Base-by-base conservation (phyloP, 768 basidiomycete species). In the Tulasnella sp. region DNA sequence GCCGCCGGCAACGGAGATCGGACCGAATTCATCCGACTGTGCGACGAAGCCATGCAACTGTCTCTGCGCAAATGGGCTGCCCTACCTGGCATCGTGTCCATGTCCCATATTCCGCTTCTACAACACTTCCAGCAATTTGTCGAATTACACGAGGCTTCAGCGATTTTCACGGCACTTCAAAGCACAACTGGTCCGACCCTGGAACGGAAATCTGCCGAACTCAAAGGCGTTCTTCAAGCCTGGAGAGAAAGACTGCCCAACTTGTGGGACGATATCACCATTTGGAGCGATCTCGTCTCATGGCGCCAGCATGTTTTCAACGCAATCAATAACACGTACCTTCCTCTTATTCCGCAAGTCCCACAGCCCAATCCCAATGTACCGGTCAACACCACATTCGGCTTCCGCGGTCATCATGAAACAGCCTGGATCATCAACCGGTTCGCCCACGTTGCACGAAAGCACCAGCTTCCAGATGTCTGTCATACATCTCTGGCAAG, bases 401-500 rank as follows among this genome's bases (percentile, higher is more conserved):
- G 96, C 8, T 99, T 94, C 82, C 89, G 97, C 71, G 97, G 97
- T 9, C 98, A 94, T 82, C 97, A 99, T 81, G 97, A 99, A 85
- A 99, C 96, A 0, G 97, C 97, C 8, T 99, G 97, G 97, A 99
- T 97, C 81, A 98, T 99, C 85, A 99, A 99, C 82, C 91, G 97
- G 19, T 99, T 99, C 81, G 97, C 97, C 11, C 97, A 99, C 83
- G 96, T 98, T 74, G 97, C 97, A 29, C 88, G 97, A 76, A 97
- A 99, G 83, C 97, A 99, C 81, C 93, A 96, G 78, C 87, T 99
- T 8, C 87, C 96, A 67, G 97, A 99, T 69, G 97, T 97, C 52
- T 99, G 97, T 85, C 94, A 94, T 84, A 93, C 88, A 6, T 93
- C 93, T 1, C 86, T 99, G 80, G 96, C 92, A 83, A 98, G 96